Evolutionary conservation across 1,284 basidiomycete species (phyloP).

Genomic region (Omphalotus olearius): DNA sequence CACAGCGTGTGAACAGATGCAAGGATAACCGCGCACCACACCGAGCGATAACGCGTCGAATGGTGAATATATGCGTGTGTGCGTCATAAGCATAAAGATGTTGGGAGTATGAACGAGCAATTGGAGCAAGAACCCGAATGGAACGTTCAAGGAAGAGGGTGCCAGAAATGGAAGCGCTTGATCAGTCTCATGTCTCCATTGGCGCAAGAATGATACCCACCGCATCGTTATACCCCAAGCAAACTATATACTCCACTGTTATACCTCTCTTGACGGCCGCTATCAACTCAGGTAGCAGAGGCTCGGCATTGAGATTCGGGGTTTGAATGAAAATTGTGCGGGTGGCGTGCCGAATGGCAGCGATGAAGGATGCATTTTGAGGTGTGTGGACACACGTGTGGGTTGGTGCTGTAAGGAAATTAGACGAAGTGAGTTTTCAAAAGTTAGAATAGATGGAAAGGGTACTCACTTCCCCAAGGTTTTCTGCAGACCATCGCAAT

Average conservation of each 20-base stretch:
- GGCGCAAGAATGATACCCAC: neutral
- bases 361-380: slow-evolving; percentile 76
- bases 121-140: neutral
- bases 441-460: neutral
- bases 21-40: too few species aligned
- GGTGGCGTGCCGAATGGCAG: slow-evolving; percentile 64
- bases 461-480: slow-evolving; percentile 22
- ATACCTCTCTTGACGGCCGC: slow-evolving; percentile 68
- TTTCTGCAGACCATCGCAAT: slow-evolving; percentile 59
- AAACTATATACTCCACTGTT: slow-evolving; percentile 59
- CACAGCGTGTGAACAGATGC: too few species aligned
- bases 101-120: too few species aligned
- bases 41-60: too few species aligned
- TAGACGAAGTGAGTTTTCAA: neutral
- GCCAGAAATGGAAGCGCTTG: neutral
- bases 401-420: slow-evolving; percentile 25
- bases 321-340: slow-evolving; percentile 75
- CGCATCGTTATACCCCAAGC: slow-evolving; percentile 66
- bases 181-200: too few species aligned
- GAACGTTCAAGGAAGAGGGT: neutral
- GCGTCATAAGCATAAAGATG: too few species aligned
- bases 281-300: slow-evolving; percentile 62
- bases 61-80: too few species aligned
- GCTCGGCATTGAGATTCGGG: slow-evolving; percentile 73
- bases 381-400: slow-evolving; percentile 41